Base-by-base conservation (phyloP, 163 green algal species). In the Scenedesmus sp. region DNA sequence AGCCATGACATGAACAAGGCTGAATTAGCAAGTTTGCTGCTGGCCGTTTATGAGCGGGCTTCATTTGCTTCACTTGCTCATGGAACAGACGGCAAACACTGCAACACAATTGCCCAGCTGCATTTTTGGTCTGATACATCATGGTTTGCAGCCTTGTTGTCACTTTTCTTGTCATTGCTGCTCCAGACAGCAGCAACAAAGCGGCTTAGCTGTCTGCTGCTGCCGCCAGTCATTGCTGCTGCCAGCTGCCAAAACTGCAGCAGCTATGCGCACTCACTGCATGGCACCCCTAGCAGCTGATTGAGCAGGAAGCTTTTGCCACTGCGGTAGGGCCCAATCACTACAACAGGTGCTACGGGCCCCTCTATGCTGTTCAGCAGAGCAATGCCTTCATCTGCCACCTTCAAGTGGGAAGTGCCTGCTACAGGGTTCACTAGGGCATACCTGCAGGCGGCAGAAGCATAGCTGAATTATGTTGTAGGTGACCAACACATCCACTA, bases 281-380 rank as follows among this genome's bases (percentile, higher is more conserved):
- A 99, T 0, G 92, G 86, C 55, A 99, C 95, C 2, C 95, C 94
- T 20, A 99, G 94, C 82, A 99, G 95, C 92, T 99, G 98, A 91
- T 99, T 99, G 13, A 99, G 95, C 82, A 98, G 93, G 91, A 99
- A 99, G 23, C 91, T 97, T 79, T 99, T 99, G 13, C 98, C 98
- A 4, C 89, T 96, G 7, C 98, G 88, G 92, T 99, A 99, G 1
- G 98, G 98, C 9, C 98, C 98, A n/a, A 99, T 99, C 0, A 99
- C 96, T 0, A 98, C 96, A 13, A 99, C 94, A 2, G 97, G 97
- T 5, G 94, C 93, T 1, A 99, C 93, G 1, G 93, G 94, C 0
- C 93, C 94, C 2, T 88, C 86, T 46, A 98, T 94, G 34, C 73
- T 62, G 0, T 91, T 57, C 16, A 98, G 91, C 15, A 95, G 64